Evolutionary conservation across 1,139 yeast species (phyloP), one percentile per base, ranked within the genome.

Genomic region (Blastobotrys arbuscula): DNA sequence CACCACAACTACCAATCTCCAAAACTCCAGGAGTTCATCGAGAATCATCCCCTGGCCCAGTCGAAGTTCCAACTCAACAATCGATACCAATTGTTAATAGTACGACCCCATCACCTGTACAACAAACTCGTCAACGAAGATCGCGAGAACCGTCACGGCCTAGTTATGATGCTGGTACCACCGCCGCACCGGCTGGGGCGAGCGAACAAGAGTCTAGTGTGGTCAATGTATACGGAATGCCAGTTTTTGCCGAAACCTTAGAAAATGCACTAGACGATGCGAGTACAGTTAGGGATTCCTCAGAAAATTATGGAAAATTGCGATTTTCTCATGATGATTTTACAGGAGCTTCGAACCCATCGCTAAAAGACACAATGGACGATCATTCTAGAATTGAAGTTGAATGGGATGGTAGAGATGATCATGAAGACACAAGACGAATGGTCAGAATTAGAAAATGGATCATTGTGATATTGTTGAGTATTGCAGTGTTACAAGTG

Each of bases 371-470:
- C 18, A n/a, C 16, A 6, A 39, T 39, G 42, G 42, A 39, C 18
- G 42, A 39, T n/a, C 7, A 23, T n/a, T 13, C 42, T 5, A 24
- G 6, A 12, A 41, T 48, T 30, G 45, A 44, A 26, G 50, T 48
- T 16, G 39, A 26, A 34, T 48, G 50, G 50, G 50, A 48, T 40
- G 50, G 50, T 4, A 18, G 43, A 21, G 50, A 48, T 21, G 48
- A 44, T 18, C 31, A 16, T 9, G 50, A 48, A 36, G 50, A 47
- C 28, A 24, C 18, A 8, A 42, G 49, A 13, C 18, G 30, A 19
- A 42, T 47, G 49, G 15, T 24, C 13, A n/a, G 18, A 10, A 24
- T 16, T 23, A 37, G 45, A 21, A 30, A 37, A 37, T 45, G 49
- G 49, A 2, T 26, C 2, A 45, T 49, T 18, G 47, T 42, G 6